Conservation (phyloP, 495 filamentous ascomycete species). For the Cercophora newfieldiana region DNA sequence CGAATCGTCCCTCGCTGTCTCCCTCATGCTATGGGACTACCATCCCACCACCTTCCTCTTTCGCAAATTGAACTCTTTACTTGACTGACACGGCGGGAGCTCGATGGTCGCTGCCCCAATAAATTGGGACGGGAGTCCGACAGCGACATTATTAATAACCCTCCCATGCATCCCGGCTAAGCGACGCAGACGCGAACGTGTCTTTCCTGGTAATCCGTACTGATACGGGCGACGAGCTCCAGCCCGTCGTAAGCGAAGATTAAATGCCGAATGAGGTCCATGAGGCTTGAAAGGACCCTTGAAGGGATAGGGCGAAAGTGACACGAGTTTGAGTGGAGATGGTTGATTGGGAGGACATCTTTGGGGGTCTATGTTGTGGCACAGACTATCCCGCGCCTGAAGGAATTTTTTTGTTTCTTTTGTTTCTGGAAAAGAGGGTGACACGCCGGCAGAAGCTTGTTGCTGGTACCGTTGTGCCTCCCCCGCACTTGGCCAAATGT, state of each 20-base stretch:
- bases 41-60: conserved; percentile 4
- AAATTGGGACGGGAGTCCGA: conserved; percentile 10
- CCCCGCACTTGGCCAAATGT: background rate
- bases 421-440: background rate
- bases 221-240: conserved; percentile 4
- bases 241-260: conserved; percentile 13
- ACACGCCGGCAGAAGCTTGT: background rate
- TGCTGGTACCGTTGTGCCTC: background rate
- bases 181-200: conserved; percentile 10
- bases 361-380: background rate
- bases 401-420: background rate
- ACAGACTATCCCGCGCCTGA: background rate
- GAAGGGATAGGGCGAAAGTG: background rate
- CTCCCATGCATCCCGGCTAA: conserved; percentile 12
- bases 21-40: background rate
- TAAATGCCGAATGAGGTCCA: conserved; percentile 5
- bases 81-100: background rate
- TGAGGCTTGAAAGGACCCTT: conserved; percentile 5
- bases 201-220: conserved; percentile 13
- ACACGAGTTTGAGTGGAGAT: background rate
- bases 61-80: background rate
- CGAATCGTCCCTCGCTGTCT: background rate
- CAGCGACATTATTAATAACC: conserved; percentile 5
- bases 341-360: background rate
- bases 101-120: background rate